Conservation (phyloP, 2,329 filamentous ascomycete genomes). For the Cladophialophora psammophila region DNA sequence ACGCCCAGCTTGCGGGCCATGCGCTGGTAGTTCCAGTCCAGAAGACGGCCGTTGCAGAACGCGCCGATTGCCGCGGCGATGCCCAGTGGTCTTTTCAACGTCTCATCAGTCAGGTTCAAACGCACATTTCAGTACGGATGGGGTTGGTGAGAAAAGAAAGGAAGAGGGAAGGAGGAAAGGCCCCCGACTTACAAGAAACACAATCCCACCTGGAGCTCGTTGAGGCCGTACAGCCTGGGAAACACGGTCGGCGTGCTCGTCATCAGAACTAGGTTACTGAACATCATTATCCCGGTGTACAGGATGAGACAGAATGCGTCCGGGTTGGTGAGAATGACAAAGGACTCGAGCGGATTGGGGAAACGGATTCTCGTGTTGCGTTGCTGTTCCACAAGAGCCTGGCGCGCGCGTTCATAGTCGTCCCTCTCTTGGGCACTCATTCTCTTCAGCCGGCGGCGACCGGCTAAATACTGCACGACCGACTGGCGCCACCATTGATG, state of each 20-base stretch:
- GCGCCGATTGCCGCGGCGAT: slow-evolving; percentile 13
- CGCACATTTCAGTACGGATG: not conserved
- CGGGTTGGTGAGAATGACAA: slow-evolving; percentile 21
- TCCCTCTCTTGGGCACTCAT: slow-evolving; percentile 18
- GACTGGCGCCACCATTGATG: slow-evolving; percentile 34
- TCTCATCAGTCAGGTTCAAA: not conserved
- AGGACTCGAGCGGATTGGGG: slow-evolving; percentile 23
- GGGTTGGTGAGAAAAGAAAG: not conserved
- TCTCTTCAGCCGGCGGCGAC: slow-evolving; percentile 19
- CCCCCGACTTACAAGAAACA: slow-evolving; percentile 23
- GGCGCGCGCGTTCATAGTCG: slow-evolving; percentile 8
- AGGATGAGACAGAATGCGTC: slow-evolving; percentile 22
- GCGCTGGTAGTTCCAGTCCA: slow-evolving; percentile 53
- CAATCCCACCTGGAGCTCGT: slow-evolving; percentile 22
- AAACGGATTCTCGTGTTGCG: slow-evolving; percentile 18
- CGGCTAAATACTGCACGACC: slow-evolving; percentile 19
- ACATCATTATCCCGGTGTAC: slow-evolving; percentile 24
- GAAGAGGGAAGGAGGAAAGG: not conserved
- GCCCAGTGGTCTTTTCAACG: slow-evolving; percentile 17
- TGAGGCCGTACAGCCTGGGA: slow-evolving; percentile 18
- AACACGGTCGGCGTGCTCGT: slow-evolving; percentile 24
- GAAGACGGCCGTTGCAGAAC: slow-evolving; percentile 13
- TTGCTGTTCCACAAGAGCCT: slow-evolving; percentile 5
- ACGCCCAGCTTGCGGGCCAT: slow-evolving; percentile 46
- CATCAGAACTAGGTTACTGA: slow-evolving; percentile 17